Evolutionary conservation across 73 alveolate genomes (phyloP).

Genomic region (Uronychia binucleata): DNA sequence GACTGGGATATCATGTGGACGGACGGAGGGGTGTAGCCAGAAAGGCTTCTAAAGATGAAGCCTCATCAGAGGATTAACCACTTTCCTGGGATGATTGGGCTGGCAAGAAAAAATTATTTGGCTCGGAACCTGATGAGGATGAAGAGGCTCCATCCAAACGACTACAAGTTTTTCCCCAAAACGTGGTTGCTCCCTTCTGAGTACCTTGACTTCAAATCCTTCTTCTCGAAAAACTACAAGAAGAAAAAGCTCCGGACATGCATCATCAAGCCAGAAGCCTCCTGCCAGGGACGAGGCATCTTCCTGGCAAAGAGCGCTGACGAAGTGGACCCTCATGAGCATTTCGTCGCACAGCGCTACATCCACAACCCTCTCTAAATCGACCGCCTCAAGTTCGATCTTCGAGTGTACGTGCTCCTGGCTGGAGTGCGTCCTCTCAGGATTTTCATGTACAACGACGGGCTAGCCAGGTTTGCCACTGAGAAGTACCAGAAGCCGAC

Average conservation of each 20-base stretch:
- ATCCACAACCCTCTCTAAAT: constrained; percentile 79
- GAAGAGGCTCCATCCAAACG: constrained; percentile 71
- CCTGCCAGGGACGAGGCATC: constrained; percentile 71
- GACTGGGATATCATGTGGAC: constrained; percentile 74
- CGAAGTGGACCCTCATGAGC: constrained; percentile 26
- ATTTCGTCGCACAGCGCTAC: constrained; percentile 74
- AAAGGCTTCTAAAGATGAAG: constrained; percentile 49
- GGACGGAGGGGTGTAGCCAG: constrained; percentile 52
- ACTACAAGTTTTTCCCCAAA: constrained; percentile 71
- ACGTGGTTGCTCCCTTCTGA: constrained; percentile 85
- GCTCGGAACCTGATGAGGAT: constrained; percentile 65
- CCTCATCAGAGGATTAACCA: constrained; percentile 82
- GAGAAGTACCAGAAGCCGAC: constrained; percentile 41
- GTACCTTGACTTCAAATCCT: constrained; percentile 58
- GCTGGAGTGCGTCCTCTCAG: constrained; percentile 66
- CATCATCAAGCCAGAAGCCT: constrained; percentile 65
- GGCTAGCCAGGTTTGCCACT: constrained; percentile 73
- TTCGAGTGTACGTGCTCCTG: constrained; percentile 80
- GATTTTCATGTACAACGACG: constrained; percentile 53
- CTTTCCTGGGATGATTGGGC: constrained; percentile 84
- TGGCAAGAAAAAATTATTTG: constrained; percentile 82
- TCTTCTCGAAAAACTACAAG: not conserved
- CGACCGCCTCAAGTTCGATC: constrained; percentile 88
- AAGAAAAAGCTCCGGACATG: constrained; percentile 33
- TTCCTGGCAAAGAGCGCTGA: constrained; percentile 26